Base-by-base conservation (phyloP, 345 rosid genomes). In the Eutrema japonicum region DNA sequence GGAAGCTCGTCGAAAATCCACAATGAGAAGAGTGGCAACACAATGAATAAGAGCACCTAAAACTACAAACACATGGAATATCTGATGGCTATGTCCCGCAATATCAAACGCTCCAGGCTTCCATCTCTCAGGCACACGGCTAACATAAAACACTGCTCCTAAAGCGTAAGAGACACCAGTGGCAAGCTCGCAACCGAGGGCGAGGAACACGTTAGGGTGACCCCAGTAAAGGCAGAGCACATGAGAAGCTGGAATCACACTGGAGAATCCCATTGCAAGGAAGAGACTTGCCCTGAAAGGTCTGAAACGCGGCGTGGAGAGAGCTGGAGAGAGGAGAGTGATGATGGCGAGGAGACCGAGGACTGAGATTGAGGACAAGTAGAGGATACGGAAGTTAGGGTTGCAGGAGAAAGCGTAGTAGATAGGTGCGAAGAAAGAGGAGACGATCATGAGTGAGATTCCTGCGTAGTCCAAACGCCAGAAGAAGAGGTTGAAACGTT, bases 401-500 rank as follows among this genome's bases (percentile, higher is more conserved):
- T 92, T 71, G 78, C 97, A 90, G 48, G 77, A 82, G 85, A 95
- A 95, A 26, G 82, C 81, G 66, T 95, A 92, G 64, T 95, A 95
- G 80, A 95, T 79, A 2, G 97, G 97, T 9, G 96, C 96, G n/a
- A 84, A 87, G 88, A 92, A 95, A 27, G 99, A 88, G 63, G 82
- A 82, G 58, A 95, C 84, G 11, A 95, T 92, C 97, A 92, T 92
- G 11, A 90, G 83, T 16, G 96, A 92, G 71, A 95, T 95, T 48
- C 97, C 97, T 0, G 97, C 92, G 6, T 95, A 95, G 77, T 95
- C 96, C 0, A 95, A 82, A 50, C 96, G 93, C 99, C 99, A 92
- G 78, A 95, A 92, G 90, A 92, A 86, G 84, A 83, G 78, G 83
- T 74, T 82, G 82, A 83, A 87, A 64, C 82, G 80, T 72, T 73